phyloP scores from a whole-genome alignment of 164 flowering plant genomes.

The Protea cynaroides region DNA sequence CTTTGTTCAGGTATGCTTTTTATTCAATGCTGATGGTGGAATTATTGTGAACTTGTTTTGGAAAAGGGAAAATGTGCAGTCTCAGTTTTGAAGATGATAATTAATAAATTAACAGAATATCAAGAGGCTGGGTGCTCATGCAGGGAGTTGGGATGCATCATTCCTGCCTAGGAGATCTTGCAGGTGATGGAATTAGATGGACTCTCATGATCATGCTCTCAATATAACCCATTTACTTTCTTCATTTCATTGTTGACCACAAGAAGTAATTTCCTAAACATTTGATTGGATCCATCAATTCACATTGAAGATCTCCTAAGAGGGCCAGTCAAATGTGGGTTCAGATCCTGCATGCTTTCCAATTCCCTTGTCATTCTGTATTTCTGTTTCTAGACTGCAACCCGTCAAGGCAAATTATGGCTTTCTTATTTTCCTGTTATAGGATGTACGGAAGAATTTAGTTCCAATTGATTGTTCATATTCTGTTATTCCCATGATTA shows the following conservation, averaged over 20 bases:
- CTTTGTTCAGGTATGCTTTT: constrained; percentile 57
- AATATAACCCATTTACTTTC: background rate
- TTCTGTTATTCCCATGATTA: background rate
- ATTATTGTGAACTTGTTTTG: background rate
- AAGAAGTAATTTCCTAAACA: background rate
- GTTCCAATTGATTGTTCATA: background rate
- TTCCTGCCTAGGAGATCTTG: background rate
- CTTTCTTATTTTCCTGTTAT: background rate
- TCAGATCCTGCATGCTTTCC: background rate
- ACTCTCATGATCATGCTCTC: background rate
- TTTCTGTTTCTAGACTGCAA: background rate
- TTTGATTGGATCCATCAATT: background rate
- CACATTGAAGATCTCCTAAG: background rate
- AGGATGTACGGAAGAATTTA: background rate
- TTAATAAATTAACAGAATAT: background rate
- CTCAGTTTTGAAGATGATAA: background rate
- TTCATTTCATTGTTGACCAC: background rate
- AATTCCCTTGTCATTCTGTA: background rate
- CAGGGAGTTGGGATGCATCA: background rate
- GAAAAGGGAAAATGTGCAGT: background rate
- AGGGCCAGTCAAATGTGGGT: background rate
- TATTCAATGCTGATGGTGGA: background rate
- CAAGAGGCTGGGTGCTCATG: background rate
- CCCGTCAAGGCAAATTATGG: background rate
- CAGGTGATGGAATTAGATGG: background rate